Base-by-base conservation (phyloP, 345 rosid species). In the Salix purpurea region DNA sequence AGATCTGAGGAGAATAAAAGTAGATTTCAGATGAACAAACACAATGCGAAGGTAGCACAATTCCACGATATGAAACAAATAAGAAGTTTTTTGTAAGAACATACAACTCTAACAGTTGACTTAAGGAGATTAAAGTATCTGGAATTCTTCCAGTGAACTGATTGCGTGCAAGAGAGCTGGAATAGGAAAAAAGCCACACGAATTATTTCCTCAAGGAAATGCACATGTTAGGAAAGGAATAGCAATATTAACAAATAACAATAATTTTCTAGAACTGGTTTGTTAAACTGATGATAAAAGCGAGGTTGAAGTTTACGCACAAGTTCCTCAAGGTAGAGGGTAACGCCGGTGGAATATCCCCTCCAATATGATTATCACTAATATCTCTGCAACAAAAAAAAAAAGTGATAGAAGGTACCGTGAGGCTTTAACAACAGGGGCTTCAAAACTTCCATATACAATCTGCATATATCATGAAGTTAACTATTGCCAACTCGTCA, bases 321-420 rank as follows among this genome's bases (percentile, higher is more conserved):
- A 96, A 70, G 81, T 84, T 89, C 56, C 82, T 79, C 81, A 96
- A 76, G 61, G 96, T 87, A 65, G 71, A 79, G 11, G 99, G 99
- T 83, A 93, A 81, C 80, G 76, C 84, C 65, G 83, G 84, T 6
- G 98, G 99, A 77, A 96, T 84, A 65, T 79, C 87, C 83, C 99
- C 99, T 69, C 91, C 89, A 23, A 96, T 91, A 74, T 84, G 92
- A 82, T 96, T 96, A 86, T 87, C 80, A 83, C 97, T 91, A 64
- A 96, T 80, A 88, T 92, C 98, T 82, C 99, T 96, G 94, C 75
- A 76, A 79, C 80, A 34, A 34, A 4, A 65, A 21, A 21, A 81
- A 56, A 58, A 80, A 61, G 76, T 72, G 28, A 71, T 40, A 73
- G 28, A 69, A 78, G 40, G 67, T 37, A 48, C 21, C 40, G 39